Evolutionary conservation across 768 basidiomycete species (phyloP).

Genomic region (Calocybe gangraenosa): DNA sequence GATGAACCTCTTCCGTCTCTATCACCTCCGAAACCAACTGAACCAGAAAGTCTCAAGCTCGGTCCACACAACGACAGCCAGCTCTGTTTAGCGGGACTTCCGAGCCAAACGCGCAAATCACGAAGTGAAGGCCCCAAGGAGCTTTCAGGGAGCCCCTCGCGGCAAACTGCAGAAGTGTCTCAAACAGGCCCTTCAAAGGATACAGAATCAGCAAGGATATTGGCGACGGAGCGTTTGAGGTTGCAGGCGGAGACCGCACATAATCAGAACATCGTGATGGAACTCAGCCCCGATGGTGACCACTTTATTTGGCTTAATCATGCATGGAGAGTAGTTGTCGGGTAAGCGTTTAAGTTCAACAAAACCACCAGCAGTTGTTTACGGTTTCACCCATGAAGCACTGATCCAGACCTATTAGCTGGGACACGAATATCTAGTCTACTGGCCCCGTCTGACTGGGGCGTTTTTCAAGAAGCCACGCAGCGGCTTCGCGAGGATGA

Average conservation of each 20-base stretch:
- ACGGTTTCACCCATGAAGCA: slow-evolving; percentile 38
- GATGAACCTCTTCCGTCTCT: slow-evolving; percentile 43
- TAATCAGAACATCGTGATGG: slow-evolving; percentile 94
- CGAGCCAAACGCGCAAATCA: slow-evolving; percentile 48
- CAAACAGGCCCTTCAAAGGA: slow-evolving; percentile 43
- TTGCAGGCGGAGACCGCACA: slow-evolving; percentile 93
- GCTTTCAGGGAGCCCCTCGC: slow-evolving; percentile 29
- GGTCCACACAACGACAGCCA: slow-evolving; percentile 51
- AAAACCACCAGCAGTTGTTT: slow-evolving; percentile 11
- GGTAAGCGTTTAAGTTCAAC: slow-evolving; percentile 44
- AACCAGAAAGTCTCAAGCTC: slow-evolving; percentile 42
- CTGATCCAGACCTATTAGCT: slow-evolving; percentile 74
- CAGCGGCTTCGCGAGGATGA: slow-evolving; percentile 84
- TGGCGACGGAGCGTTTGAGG: slow-evolving; percentile 84
- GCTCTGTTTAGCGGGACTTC: slow-evolving; percentile 44
- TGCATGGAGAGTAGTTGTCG: slow-evolving; percentile 89
- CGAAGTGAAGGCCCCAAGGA: slow-evolving; percentile 58
- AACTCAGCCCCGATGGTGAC: slow-evolving; percentile 90
- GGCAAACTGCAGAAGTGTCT: slow-evolving; percentile 28
- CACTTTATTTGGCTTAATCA: slow-evolving; percentile 96
- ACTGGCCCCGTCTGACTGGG: slow-evolving; percentile 74
- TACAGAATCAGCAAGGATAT: slow-evolving; percentile 74
- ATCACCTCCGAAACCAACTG: slow-evolving; percentile 33
- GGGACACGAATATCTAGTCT: slow-evolving; percentile 80
- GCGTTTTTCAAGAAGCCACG: slow-evolving; percentile 84